Percentiles rank a stretch among this genome's conserved stretches.
Evolutionary conservation across 2,329 filamentous ascomycete species (phyloP).

Genomic region (Fonsecaea pugnacius): DNA sequence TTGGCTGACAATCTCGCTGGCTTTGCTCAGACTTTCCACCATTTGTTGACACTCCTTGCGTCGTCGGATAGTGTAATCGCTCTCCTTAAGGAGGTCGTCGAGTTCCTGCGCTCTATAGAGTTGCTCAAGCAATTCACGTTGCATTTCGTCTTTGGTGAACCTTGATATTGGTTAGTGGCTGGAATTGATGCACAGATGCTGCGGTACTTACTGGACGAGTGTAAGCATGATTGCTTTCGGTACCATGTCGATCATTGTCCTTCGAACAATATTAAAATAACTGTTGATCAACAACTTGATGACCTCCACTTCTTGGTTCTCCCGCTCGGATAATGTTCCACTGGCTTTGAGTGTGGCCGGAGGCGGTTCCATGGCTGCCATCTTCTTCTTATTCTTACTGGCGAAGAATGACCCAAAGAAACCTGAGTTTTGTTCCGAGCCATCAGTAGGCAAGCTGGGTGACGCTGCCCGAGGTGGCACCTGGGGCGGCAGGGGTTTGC

Average conservation of each 20-base stretch:
- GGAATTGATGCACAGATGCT: neutral
- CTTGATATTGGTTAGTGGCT: conserved; percentile 51
- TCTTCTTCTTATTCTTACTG: conserved; percentile 99
- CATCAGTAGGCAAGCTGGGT: conserved; percentile 68
- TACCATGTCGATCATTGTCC: conserved; percentile 99
- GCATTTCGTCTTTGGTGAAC: conserved; percentile 97
- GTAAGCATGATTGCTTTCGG: conserved; percentile 99
- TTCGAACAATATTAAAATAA: conserved; percentile 97
- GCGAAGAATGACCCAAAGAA: conserved; percentile 99
- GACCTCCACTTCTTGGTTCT: conserved; percentile 94
- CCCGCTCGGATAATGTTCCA: conserved; percentile 88
- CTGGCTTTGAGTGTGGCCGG: conserved; percentile 92
- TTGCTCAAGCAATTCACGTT: conserved; percentile 92
- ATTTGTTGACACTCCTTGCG: conserved; percentile 99
- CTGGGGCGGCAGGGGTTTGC: conserved; percentile 78
- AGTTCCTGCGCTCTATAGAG: conserved; percentile 93
- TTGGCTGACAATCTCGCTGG: conserved; percentile 92
- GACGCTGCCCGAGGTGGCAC: conserved; percentile 74
- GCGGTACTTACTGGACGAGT: conserved; percentile 78
- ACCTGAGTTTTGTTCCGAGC: conserved; percentile 65
- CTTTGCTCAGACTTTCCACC: conserved; percentile 89
- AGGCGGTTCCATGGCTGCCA: conserved; percentile 97
- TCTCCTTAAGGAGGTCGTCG: conserved; percentile 95
- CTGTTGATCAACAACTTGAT: conserved; percentile 97
- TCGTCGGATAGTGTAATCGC: conserved; percentile 91